Conservation (phyloP, 2,329 filamentous ascomycete species). For the Penicillium sumatraense region DNA sequence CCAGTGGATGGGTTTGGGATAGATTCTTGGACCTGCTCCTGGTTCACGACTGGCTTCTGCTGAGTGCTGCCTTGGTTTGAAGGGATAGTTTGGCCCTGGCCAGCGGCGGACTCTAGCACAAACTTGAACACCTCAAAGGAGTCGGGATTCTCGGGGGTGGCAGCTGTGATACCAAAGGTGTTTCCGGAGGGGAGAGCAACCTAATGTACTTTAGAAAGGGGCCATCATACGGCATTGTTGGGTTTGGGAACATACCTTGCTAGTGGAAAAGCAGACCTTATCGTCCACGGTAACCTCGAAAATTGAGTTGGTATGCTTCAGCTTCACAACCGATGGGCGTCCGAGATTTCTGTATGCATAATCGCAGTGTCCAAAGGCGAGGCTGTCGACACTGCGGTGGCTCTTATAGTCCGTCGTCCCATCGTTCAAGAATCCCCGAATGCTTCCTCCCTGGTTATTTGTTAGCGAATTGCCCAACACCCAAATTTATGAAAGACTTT, state of each 20-base stretch:
- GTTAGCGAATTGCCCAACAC: constrained; percentile 18
- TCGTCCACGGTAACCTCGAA: constrained; percentile 84
- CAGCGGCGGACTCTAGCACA: constrained; percentile 65
- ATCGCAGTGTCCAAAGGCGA: constrained; percentile 92
- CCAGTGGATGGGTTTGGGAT: constrained; percentile 44
- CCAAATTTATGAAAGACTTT: constrained; percentile 24
- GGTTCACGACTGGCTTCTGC: constrained; percentile 29
- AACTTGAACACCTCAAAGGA: constrained; percentile 94
- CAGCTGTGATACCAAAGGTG: constrained; percentile 83
- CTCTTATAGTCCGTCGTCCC: constrained; percentile 77
- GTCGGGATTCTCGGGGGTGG: constrained; percentile 88
- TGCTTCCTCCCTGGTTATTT: constrained; percentile 66
- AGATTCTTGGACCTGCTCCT: constrained; percentile 23
- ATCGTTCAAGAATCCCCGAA: constrained; percentile 94
- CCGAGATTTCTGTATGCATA: constrained; percentile 92
- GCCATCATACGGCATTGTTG: not conserved
- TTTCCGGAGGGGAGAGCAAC: constrained; percentile 80
- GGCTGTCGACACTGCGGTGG: constrained; percentile 76
- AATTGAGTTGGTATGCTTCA: constrained; percentile 67
- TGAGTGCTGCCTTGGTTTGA: constrained; percentile 22
- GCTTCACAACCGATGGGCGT: constrained; percentile 75
- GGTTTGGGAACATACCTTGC: constrained; percentile 53
- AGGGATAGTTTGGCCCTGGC: constrained; percentile 22
- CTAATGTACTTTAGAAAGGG: constrained; percentile 40
- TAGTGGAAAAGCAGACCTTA: constrained; percentile 78